phyloP scores from a whole-genome alignment of 805 yeast species.

The Komagataella ulmi region DNA sequence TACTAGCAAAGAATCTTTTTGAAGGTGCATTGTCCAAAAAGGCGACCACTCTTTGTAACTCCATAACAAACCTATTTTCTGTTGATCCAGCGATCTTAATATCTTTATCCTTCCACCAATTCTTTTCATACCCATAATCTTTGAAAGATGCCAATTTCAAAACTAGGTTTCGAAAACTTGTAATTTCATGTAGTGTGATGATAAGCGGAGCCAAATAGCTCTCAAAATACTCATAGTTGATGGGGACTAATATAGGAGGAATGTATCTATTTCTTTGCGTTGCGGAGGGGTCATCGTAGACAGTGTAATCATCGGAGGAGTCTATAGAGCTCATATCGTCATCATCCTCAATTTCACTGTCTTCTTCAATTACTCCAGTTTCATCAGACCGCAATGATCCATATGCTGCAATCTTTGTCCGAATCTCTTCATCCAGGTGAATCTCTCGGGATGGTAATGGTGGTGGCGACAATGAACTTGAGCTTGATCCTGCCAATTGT shows the following conservation, averaged over 20 bases:
- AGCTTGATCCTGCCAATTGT: neutral
- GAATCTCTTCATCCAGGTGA: slow-evolving; percentile 12
- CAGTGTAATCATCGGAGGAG: slow-evolving; percentile 8
- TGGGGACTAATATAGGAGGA: slow-evolving; percentile 23
- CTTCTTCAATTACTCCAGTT: neutral
- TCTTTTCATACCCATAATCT: slow-evolving; percentile 20
- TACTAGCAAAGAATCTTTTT: slow-evolving; percentile 23
- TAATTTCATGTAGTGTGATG: slow-evolving; percentile 23
- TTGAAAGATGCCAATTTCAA: slow-evolving; percentile 15
- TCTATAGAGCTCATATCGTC: slow-evolving; percentile 1
- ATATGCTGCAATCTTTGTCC: slow-evolving; percentile 9
- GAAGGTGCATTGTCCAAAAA: slow-evolving; percentile 20
- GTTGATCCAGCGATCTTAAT: slow-evolving; percentile 11
- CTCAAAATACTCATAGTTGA: slow-evolving; percentile 18
- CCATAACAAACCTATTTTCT: slow-evolving; percentile 17
- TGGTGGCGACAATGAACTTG: neutral
- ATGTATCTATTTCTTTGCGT: slow-evolving; percentile 8
- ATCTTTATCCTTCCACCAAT: slow-evolving; percentile 21
- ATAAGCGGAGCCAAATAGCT: slow-evolving; percentile 28
- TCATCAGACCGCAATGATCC: slow-evolving; percentile 6
- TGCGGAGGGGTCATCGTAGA: slow-evolving; percentile 19
- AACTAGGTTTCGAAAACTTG: slow-evolving; percentile 17
- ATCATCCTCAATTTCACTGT: slow-evolving; percentile 2
- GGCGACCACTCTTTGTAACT: slow-evolving; percentile 24
- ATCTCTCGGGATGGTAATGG: slow-evolving; percentile 4